Evolutionary conservation across 2,329 filamentous ascomycete genomes (phyloP).

Genomic region (Arthrobotrys pseudoclavata): DNA sequence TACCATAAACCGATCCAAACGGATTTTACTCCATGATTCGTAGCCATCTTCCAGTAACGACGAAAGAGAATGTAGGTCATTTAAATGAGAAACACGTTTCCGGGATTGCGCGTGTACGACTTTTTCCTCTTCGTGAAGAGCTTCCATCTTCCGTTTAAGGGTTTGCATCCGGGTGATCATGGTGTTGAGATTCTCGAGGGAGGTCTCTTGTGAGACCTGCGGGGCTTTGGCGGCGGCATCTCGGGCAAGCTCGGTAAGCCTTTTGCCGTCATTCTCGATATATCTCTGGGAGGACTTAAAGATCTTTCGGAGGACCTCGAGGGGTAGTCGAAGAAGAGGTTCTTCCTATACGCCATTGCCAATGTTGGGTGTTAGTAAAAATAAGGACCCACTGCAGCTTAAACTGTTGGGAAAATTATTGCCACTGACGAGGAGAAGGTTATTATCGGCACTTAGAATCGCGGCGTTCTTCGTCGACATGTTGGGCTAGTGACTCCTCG

Average conservation of each 20-base stretch:
- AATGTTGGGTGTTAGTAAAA: conserved; percentile 7
- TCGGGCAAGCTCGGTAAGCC: conserved; percentile 69
- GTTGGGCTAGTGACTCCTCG: conserved; percentile 17
- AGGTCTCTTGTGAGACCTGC: conserved; percentile 75
- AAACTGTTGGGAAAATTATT: not conserved
- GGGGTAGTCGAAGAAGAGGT: conserved; percentile 89
- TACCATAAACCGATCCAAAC: conserved; percentile 87
- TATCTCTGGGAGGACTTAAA: conserved; percentile 86
- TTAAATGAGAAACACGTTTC: conserved; percentile 83
- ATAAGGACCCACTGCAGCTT: not conserved
- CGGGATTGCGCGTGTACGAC: conserved; percentile 80
- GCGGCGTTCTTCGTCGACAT: conserved; percentile 44
- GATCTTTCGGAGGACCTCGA: conserved; percentile 93
- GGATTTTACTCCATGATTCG: conserved; percentile 85
- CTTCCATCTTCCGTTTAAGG: conserved; percentile 86
- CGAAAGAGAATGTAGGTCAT: conserved; percentile 82
- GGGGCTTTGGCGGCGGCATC: conserved; percentile 74
- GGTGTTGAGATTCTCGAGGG: conserved; percentile 83
- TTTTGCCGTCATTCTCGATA: conserved; percentile 77
- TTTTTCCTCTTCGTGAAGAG: conserved; percentile 82
- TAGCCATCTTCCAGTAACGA: conserved; percentile 92
- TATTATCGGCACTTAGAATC: conserved; percentile 38
- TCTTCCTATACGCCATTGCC: conserved; percentile 73
- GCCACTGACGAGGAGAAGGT: conserved; percentile 50
- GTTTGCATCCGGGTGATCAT: conserved; percentile 88